Percentiles rank a stretch among this genome's conserved stretches.
These are phyloP conservation scores for Pythium dissotocum DNA, from an alignment of 352 stramenopile species.

Conservation along the genomic window DNA sequence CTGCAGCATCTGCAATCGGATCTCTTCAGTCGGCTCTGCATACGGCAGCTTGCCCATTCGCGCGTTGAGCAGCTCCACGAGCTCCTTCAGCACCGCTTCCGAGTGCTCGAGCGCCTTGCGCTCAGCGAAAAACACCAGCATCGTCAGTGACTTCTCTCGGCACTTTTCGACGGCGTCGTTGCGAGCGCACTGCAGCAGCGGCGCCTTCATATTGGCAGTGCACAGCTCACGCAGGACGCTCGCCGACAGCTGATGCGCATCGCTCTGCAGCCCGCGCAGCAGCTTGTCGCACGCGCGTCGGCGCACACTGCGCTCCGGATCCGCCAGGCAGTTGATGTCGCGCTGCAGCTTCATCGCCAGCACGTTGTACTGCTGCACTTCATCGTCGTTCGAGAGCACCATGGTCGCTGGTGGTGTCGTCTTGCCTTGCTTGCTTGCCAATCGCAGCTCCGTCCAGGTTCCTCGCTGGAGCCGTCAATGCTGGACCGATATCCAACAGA, in stretches of 20 bases:
- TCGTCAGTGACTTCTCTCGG: constrained; percentile 62
- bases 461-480: background rate
- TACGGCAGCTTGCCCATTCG: constrained; percentile 81
- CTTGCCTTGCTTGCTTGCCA: constrained; percentile 5
- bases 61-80: constrained; percentile 46
- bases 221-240: constrained; percentile 49
- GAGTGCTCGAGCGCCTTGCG: constrained; percentile 46
- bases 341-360: constrained; percentile 82
- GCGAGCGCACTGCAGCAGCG: constrained; percentile 51
- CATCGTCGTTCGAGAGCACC: constrained; percentile 51
- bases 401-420: constrained; percentile 19
- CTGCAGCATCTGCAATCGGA: constrained; percentile 72
- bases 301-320: constrained; percentile 69
- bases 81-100: constrained; percentile 38
- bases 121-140: constrained; percentile 62
- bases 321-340: constrained; percentile 78
- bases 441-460: constrained; percentile 1
- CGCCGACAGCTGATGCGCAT: constrained; percentile 36
- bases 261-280: constrained; percentile 47
- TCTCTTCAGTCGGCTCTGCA: constrained; percentile 79
- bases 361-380: constrained; percentile 49
- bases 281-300: constrained; percentile 77
- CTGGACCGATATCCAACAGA: background rate
- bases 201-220: constrained; percentile 40
- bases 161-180: constrained; percentile 75